A percentile compares a stretch with the other conserved stretches of the same genome.
phyloP scores from a whole-genome alignment of 1,284 basidiomycete species.

The Cutaneotrichosporon mucoides region DNA sequence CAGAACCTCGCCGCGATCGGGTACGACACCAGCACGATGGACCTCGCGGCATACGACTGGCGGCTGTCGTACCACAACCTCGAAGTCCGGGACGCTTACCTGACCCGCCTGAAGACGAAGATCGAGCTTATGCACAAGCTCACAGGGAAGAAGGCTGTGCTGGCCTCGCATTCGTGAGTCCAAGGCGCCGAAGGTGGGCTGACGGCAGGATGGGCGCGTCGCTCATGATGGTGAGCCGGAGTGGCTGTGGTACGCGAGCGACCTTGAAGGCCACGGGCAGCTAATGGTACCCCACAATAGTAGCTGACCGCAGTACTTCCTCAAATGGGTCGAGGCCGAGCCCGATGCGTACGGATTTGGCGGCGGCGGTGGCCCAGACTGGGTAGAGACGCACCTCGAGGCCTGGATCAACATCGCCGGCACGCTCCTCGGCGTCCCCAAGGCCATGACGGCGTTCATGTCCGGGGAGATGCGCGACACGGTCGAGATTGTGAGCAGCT shows the following conservation, averaged over 20 bases:
- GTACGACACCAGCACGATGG: constrained; percentile 85
- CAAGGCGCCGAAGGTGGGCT: no score
- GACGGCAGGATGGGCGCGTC: constrained; percentile 66
- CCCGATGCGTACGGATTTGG: constrained; percentile 58
- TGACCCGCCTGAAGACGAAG: constrained; percentile 75
- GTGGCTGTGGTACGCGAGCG: no score
- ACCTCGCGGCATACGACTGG: constrained; percentile 87
- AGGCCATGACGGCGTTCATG: constrained; percentile 92
- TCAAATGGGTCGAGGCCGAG: constrained; percentile 93
- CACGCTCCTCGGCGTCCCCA: constrained; percentile 72
- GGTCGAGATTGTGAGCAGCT: constrained; percentile 57
- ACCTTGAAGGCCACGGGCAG: no score
- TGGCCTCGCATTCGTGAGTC: constrained; percentile 64
- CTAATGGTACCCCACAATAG: no score
- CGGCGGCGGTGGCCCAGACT: constrained; percentile 70
- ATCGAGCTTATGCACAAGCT: constrained; percentile 77
- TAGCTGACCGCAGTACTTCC: constrained; percentile 22
- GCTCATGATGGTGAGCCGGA: constrained; percentile 42
- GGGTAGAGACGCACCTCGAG: constrained; percentile 88
- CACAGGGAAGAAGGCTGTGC: constrained; percentile 74
- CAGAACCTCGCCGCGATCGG: constrained; percentile 85
- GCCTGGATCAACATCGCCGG: constrained; percentile 80
- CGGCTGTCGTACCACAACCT: constrained; percentile 82
- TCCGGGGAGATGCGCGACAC: constrained; percentile 95
- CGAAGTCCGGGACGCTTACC: constrained; percentile 90